Evolutionary conservation across 2,329 filamentous ascomycete genomes (phyloP).

Genomic region (Aspergillus fumigatiaffinis): DNA sequence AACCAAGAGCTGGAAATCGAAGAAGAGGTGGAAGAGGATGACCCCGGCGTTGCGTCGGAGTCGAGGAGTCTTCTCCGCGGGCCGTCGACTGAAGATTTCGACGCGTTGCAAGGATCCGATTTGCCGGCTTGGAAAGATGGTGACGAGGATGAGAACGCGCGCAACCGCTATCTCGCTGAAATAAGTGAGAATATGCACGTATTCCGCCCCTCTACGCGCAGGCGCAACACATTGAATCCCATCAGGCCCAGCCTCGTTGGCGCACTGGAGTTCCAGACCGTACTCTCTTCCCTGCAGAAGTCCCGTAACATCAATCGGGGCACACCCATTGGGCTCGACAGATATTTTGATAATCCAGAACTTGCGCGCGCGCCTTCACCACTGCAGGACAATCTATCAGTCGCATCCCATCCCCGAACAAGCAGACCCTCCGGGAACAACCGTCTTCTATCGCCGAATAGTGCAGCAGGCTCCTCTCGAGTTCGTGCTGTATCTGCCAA

Average conservation of each 20-base stretch:
- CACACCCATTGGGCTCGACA: constrained; percentile 63
- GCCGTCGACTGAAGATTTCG: constrained; percentile 60
- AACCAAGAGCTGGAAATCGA: constrained; percentile 57
- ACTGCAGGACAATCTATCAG: constrained; percentile 46
- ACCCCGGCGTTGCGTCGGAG: constrained; percentile 43
- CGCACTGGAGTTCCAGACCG: constrained; percentile 86
- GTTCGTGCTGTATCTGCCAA: constrained; percentile 58
- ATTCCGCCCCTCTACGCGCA: constrained; percentile 63
- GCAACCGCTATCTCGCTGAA: constrained; percentile 67
- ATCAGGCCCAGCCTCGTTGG: constrained; percentile 92
- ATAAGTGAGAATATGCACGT: constrained; percentile 92
- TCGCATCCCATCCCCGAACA: constrained; percentile 44
- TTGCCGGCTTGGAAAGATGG: constrained; percentile 47
- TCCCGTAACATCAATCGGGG: constrained; percentile 68
- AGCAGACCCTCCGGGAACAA: constrained; percentile 19
- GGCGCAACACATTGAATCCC: constrained; percentile 71
- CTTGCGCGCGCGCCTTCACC: constrained; percentile 38
- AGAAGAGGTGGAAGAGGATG: constrained; percentile 55
- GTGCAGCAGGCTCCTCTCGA: constrained; percentile 26
- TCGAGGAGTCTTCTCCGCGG: constrained; percentile 44
- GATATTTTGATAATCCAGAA: constrained; percentile 64
- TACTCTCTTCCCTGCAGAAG: constrained; percentile 79
- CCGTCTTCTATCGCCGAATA: constrained; percentile 20
- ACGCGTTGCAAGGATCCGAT: constrained; percentile 54
- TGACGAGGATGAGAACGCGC: constrained; percentile 52